A percentile compares a stretch with the other conserved stretches of the same genome.
phyloP scores from a whole-genome alignment of 2,329 filamentous ascomycete species.

The Alternaria longipes region DNA sequence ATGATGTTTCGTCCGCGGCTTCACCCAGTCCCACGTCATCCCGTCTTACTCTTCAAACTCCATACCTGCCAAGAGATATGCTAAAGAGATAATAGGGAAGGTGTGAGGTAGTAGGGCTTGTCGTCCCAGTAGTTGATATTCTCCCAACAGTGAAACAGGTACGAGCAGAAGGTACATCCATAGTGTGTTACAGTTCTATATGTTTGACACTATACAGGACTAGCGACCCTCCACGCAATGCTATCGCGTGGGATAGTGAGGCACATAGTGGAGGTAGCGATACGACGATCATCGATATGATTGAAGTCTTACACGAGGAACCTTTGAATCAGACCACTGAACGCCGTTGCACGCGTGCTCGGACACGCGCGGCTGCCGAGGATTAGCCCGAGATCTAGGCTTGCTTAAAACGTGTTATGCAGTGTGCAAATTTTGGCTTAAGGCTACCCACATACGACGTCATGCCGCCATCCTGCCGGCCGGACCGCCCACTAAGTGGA shows the following conservation, averaged over 20 bases:
- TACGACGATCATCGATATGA: constrained; percentile 3
- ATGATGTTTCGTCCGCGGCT: background rate
- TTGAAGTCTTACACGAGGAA: constrained; percentile 1
- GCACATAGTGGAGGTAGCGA: background rate
- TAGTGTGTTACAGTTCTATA: background rate
- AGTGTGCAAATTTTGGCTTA: constrained; percentile 13
- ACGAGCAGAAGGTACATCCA: background rate
- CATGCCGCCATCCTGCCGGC: constrained; percentile 17
- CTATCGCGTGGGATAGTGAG: constrained; percentile 1
- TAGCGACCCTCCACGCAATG: background rate
- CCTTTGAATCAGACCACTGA: constrained; percentile 15
- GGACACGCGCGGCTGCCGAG: constrained; percentile 12
- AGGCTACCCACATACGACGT: constrained; percentile 16
- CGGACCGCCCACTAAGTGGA: constrained; percentile 19
- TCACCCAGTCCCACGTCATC: background rate
- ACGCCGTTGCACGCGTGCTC: constrained; percentile 8
- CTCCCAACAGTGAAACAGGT: background rate
- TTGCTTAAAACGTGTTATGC: background rate
- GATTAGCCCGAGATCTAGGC: background rate
- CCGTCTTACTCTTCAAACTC: background rate
- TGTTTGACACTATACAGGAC: background rate
- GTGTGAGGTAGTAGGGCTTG: background rate
- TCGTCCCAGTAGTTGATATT: background rate
- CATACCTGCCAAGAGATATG: background rate
- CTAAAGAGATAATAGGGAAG: background rate